These are phyloP conservation scores for Eutrema yunnanense DNA, from an alignment of 345 rosid species.

Conservation along the genomic window DNA sequence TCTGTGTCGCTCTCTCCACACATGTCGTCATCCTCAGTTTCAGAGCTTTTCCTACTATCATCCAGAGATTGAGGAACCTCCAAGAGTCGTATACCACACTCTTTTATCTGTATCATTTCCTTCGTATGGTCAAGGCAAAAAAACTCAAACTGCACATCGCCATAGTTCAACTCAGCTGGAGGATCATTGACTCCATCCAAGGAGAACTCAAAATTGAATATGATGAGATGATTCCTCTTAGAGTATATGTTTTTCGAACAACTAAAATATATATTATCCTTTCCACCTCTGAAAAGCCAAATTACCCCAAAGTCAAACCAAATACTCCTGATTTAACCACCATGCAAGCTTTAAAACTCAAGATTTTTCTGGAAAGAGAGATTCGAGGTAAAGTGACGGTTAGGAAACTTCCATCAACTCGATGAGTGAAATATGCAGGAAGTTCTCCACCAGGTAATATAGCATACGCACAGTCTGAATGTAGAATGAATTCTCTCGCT, in stretches of 20 bases:
- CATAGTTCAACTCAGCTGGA: neutral
- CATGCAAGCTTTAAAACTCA: neutral
- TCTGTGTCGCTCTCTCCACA: neutral
- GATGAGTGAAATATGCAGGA: neutral
- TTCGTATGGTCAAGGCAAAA: neutral
- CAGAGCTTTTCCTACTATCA: neutral
- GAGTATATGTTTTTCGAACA: neutral
- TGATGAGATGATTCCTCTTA: neutral
- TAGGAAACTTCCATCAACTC: neutral
- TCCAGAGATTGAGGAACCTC: neutral
- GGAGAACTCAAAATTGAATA: neutral
- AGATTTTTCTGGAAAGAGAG: neutral
- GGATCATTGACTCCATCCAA: neutral
- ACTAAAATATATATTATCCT: neutral
- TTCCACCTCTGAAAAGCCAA: neutral
- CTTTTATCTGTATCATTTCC: neutral
- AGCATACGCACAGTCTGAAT: neutral
- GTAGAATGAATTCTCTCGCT: neutral
- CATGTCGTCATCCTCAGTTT: neutral
- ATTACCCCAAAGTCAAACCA: neutral
- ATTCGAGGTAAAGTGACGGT: neutral
- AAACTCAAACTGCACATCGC: neutral
- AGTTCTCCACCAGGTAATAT: neutral
- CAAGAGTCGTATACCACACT: neutral
- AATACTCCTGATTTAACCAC: neutral